These are phyloP conservation scores for Metarhizium humberi DNA, from an alignment of 2,329 filamentous ascomycete genomes.

Conservation along the genomic window DNA sequence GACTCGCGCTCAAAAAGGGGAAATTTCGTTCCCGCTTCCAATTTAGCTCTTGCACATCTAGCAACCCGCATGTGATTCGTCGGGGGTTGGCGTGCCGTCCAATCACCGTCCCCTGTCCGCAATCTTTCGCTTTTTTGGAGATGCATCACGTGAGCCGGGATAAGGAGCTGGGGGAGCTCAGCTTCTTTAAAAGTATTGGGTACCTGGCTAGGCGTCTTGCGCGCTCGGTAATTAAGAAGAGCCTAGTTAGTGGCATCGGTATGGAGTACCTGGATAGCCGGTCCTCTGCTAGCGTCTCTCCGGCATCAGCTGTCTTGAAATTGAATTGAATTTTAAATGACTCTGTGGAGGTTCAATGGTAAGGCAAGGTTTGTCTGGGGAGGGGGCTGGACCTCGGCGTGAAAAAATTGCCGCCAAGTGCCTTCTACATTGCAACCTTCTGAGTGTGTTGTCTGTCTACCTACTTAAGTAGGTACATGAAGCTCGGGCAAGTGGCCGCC, in stretches of 20 bases:
- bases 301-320: too few species aligned
- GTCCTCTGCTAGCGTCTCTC: too few species aligned
- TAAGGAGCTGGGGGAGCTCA: neutral
- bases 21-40: constrained; percentile 20
- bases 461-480: too few species aligned
- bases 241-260: too few species aligned
- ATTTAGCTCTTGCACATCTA: constrained; percentile 5
- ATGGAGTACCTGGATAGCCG: too few species aligned
- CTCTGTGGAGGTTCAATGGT: too few species aligned
- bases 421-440: too few species aligned
- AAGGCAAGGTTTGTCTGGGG: too few species aligned
- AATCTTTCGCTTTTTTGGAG: neutral
- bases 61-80: constrained; percentile 23
- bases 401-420: neutral
- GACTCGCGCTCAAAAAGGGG: constrained; percentile 23
- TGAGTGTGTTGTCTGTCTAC: too few species aligned
- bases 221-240: too few species aligned
- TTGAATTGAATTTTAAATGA: too few species aligned
- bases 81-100: constrained; percentile 6
- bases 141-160: constrained; percentile 6
- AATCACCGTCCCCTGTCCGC: neutral
- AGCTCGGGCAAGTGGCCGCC: too few species aligned
- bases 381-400: neutral
- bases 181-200: neutral
- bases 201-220: neutral